Evolutionary conservation across 2,329 filamentous ascomycete genomes (phyloP).

Genomic region (Sporothrix brunneoviolacea): DNA sequence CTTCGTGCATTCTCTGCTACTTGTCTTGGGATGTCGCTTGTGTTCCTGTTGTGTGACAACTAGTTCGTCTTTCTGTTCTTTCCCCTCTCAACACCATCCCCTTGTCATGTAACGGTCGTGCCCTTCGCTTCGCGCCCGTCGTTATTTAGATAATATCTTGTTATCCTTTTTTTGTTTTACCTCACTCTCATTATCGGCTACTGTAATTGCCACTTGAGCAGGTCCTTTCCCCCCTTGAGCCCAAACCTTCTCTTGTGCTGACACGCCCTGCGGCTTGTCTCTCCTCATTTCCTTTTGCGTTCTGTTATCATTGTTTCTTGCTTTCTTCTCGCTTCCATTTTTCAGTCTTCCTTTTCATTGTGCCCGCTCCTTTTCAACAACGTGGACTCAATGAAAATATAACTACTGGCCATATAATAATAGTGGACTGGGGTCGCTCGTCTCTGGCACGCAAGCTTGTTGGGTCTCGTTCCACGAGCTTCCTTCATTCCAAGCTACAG

Average conservation of each 20-base stretch:
- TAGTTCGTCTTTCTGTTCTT: not conserved
- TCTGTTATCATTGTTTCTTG: not conserved
- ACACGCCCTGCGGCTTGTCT: not conserved
- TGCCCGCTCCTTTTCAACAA: not conserved
- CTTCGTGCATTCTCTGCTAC: not conserved
- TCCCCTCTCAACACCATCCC: not conserved
- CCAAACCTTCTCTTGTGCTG: not conserved
- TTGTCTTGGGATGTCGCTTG: not conserved
- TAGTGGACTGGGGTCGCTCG: constrained; percentile 1
- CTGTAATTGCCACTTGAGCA: not conserved
- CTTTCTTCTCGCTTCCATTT: not conserved
- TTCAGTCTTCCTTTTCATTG: not conserved
- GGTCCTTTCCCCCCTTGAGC: not conserved
- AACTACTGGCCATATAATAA: constrained; percentile 2
- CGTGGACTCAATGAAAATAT: not conserved
- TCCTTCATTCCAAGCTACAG: not conserved
- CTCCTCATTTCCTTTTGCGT: not conserved
- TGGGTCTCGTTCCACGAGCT: not conserved
- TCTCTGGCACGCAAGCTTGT: not conserved
- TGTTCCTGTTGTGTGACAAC: not conserved
- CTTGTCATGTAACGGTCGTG: not conserved
- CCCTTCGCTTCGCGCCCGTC: not conserved
- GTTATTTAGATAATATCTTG: not conserved
- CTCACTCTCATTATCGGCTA: not conserved
- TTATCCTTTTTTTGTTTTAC: not conserved